Conservation (phyloP, 352 stramenopile species). For the Phytopythium boreale region DNA sequence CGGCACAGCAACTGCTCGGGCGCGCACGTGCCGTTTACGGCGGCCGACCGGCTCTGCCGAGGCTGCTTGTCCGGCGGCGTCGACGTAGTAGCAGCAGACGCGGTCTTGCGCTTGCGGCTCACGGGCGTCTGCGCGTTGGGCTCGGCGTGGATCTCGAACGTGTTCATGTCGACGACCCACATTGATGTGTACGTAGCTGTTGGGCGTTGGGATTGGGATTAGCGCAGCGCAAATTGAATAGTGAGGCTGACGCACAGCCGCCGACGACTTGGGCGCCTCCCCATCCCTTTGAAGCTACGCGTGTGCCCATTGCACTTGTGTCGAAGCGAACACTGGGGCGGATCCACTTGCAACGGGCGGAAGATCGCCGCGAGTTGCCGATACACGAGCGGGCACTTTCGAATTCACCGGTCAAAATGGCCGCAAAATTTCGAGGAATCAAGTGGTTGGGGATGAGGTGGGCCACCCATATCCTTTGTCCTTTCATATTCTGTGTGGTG, state of each 20-base stretch:
- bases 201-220: conserved; percentile 1
- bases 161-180: conserved; percentile 25
- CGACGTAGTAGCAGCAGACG: neutral
- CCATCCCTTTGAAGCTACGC: conserved; percentile 5
- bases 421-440: conserved; percentile 15
- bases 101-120: conserved; percentile 11
- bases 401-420: neutral
- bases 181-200: conserved; percentile 8
- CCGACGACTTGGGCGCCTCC: neutral
- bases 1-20: conserved; percentile 43
- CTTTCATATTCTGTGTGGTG: neutral
- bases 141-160: conserved; percentile 33
- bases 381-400: neutral
- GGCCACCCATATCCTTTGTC: neutral
- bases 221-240: conserved; percentile 23
- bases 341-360: neutral
- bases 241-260: conserved; percentile 10
- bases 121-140: conserved; percentile 16
- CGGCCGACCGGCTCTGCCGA: conserved; percentile 4
- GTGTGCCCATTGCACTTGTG: neutral
- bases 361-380: neutral
- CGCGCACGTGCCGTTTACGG: conserved; percentile 30
- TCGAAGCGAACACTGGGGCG: too few species aligned
- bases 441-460: conserved; percentile 9
- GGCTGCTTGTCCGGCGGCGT: conserved; percentile 13